Conservation (phyloP, 768 basidiomycete genomes). For the Kwoniella newhampshirensis region DNA sequence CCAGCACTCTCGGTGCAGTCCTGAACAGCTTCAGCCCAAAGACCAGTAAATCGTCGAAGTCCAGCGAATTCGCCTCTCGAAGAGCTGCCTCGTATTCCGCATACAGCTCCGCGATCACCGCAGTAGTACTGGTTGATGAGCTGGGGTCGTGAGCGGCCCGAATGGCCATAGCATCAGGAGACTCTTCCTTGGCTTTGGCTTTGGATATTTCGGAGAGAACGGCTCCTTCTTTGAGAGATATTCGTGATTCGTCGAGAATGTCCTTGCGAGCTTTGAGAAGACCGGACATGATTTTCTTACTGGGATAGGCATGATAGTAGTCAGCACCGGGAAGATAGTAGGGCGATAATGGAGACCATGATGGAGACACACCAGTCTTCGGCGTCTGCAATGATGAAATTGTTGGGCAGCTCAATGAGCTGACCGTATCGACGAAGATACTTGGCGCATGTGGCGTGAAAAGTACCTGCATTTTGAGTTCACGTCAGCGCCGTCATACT, state of each 20-base stretch:
- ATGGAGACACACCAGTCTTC: slow-evolving; percentile 66
- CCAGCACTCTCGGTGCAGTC: slow-evolving; percentile 58
- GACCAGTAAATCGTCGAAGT: slow-evolving; percentile 82
- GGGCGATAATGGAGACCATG: background rate
- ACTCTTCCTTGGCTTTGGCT: slow-evolving; percentile 65
- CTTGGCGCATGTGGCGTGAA: slow-evolving; percentile 71
- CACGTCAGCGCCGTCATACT: too few relatives aligned
- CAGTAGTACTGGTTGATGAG: slow-evolving; percentile 32
- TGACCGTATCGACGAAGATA: slow-evolving; percentile 69
- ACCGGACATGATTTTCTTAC: slow-evolving; percentile 67
- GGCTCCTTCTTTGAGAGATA: slow-evolving; percentile 60
- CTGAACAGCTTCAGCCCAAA: slow-evolving; percentile 69
- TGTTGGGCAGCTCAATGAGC: slow-evolving; percentile 63
- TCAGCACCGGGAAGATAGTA: background rate
- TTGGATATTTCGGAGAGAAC: slow-evolving; percentile 69
- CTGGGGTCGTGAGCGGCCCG: slow-evolving; percentile 38
- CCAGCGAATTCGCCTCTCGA: slow-evolving; percentile 66
- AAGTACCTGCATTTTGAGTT: too few relatives aligned
- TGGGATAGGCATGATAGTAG: slow-evolving; percentile 41
- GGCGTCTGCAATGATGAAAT: slow-evolving; percentile 79
- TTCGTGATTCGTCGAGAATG: slow-evolving; percentile 57
- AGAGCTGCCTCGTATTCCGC: slow-evolving; percentile 67
- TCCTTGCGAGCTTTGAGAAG: slow-evolving; percentile 64
- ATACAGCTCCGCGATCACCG: slow-evolving; percentile 58
- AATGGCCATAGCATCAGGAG: slow-evolving; percentile 58